phyloP scores from a whole-genome alignment of 805 yeast species.

The Candida easanensis region DNA sequence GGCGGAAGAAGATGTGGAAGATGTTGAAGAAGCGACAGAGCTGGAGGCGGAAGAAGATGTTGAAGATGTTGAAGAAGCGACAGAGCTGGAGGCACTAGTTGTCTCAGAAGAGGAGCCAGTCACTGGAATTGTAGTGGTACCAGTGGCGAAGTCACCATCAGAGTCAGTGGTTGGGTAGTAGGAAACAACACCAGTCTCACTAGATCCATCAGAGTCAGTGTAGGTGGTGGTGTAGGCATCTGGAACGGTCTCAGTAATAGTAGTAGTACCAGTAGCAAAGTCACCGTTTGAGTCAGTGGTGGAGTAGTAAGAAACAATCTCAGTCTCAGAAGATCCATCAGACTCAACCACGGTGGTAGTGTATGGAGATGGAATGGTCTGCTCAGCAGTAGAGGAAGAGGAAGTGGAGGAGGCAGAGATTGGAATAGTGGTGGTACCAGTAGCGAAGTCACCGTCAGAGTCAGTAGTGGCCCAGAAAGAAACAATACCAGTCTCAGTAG shows the following conservation, averaged over 20 bases:
- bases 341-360: slow-evolving; percentile 1
- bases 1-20: too few species aligned
- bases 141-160: slow-evolving; percentile 1
- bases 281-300: too few species aligned
- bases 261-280: slow-evolving; percentile 16
- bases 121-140: too few species aligned
- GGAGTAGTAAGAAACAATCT: slow-evolving; percentile 2
- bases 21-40: too few species aligned
- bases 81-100: too few species aligned
- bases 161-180: slow-evolving; percentile 1
- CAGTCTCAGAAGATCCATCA: background rate
- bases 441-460: background rate
- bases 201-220: background rate
- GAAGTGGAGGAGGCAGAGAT: too few species aligned
- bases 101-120: too few species aligned
- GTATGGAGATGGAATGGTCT: slow-evolving; percentile 1
- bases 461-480: background rate
- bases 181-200: slow-evolving; percentile 6
- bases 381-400: too few species aligned
- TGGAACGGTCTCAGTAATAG: slow-evolving; percentile 10
- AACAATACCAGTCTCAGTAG: background rate
- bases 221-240: slow-evolving; percentile 2
- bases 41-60: too few species aligned
- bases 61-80: background rate
- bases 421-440: background rate